phyloP scores from a whole-genome alignment of 1,139 yeast species.

The Saccharomycopsis crataegensis region DNA sequence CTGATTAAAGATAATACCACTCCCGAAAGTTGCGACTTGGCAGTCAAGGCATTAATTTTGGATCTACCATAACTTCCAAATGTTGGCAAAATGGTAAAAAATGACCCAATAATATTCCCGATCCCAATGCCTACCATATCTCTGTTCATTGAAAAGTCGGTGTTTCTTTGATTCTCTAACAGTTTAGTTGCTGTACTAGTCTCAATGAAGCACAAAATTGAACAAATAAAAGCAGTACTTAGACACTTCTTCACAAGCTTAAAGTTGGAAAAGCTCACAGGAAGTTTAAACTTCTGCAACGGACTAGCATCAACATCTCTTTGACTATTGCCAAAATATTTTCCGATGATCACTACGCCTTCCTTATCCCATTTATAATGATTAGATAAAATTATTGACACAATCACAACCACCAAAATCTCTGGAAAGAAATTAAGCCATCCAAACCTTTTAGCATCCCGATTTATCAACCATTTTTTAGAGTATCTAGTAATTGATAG shows the following conservation, averaged over 20 bases:
- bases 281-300: neutral
- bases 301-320: neutral
- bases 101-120: slow-evolving; percentile 58
- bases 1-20: slow-evolving; percentile 74
- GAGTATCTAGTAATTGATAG: slow-evolving; percentile 31
- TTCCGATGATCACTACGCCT: slow-evolving; percentile 54
- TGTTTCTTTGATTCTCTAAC: slow-evolving; percentile 55
- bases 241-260: slow-evolving; percentile 32
- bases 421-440: slow-evolving; percentile 55
- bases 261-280: slow-evolving; percentile 17
- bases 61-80: slow-evolving; percentile 97
- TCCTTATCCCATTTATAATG: slow-evolving; percentile 53
- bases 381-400: slow-evolving; percentile 53
- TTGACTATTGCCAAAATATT: slow-evolving; percentile 25
- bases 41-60: slow-evolving; percentile 79
- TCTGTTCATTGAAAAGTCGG: slow-evolving; percentile 66
- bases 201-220: slow-evolving; percentile 87
- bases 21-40: slow-evolving; percentile 78
- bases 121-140: slow-evolving; percentile 79
- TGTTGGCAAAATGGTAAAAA: slow-evolving; percentile 79
- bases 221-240: slow-evolving; percentile 51
- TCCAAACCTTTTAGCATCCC: slow-evolving; percentile 21
- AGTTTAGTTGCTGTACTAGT: slow-evolving; percentile 90
- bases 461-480: slow-evolving; percentile 28
- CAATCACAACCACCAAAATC: slow-evolving; percentile 64